Percentiles rank a stretch among this genome's conserved stretches.
Evolutionary conservation across 768 basidiomycete genomes (phyloP).

Genomic region (Termitomyces sp.): DNA sequence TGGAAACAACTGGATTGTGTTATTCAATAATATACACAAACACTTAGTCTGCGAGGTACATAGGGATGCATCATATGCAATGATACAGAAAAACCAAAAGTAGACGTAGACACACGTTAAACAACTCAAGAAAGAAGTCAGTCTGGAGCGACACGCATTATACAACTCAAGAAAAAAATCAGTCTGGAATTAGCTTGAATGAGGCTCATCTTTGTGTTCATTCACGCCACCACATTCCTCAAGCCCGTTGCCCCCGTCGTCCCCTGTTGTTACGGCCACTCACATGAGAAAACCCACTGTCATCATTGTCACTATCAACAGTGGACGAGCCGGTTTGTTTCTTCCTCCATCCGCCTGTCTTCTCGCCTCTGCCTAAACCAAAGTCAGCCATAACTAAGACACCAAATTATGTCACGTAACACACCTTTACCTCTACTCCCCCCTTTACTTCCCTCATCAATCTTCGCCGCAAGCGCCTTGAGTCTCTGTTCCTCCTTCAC

Average conservation of each 20-base stretch:
- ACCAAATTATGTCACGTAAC: neutral
- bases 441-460: neutral
- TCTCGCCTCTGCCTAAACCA: neutral
- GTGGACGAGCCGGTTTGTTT: slow-evolving; percentile 5
- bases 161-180: neutral
- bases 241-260: neutral
- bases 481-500: slow-evolving; percentile 19
- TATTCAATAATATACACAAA: neutral
- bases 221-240: too few species aligned
- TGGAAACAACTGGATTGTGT: neutral
- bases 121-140: neutral
- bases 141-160: neutral
- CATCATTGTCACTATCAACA: neutral
- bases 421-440: neutral
- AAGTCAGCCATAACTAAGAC: neutral
- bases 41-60: neutral
- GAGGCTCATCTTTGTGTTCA: neutral
- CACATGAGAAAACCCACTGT: slow-evolving; percentile 5
- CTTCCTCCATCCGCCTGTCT: slow-evolving; percentile 8
- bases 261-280: slow-evolving; percentile 1
- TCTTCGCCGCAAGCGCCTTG: neutral
- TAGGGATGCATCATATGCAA: neutral
- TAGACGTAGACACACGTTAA: neutral
- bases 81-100: neutral
- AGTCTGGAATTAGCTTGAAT: neutral